Conservation (phyloP, 2,329 filamentous ascomycete species). For the Ceratocystiopsis brevicomis region DNA sequence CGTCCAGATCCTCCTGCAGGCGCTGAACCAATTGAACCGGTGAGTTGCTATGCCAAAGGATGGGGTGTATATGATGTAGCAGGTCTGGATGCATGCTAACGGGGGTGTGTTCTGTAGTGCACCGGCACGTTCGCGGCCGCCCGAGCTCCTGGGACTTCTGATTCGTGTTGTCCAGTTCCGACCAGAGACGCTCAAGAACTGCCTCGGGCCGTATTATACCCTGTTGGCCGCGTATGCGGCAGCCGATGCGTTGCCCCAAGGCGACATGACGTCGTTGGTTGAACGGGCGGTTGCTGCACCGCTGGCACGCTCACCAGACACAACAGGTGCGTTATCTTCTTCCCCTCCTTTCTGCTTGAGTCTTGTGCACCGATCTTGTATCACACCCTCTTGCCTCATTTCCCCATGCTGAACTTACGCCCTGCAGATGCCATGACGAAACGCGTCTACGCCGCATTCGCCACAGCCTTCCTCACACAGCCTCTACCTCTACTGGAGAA, state of each 20-base stretch:
- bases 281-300: constrained; percentile 8
- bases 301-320: not conserved
- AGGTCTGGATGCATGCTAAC: no score
- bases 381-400: not conserved
- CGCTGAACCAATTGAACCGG: no score
- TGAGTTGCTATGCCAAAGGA: no score
- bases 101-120: no score
- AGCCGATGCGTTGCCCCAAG: constrained; percentile 1
- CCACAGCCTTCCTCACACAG: constrained; percentile 20
- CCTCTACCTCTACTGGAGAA: constrained; percentile 22
- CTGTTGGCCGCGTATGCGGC: constrained; percentile 1
- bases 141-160: constrained; percentile 4
- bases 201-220: constrained; percentile 8
- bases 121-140: not conserved
- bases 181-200: constrained; percentile 6
- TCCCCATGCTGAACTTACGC: no score
- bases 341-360: no score
- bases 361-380: no score
- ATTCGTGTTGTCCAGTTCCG: constrained; percentile 6
- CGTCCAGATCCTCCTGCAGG: constrained; percentile 10
- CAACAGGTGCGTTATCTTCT: not conserved
- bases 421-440: not conserved
- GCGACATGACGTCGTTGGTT: constrained; percentile 4
- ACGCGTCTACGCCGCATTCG: constrained; percentile 19
- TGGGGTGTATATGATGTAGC: no score